A percentile compares a stretch with the other conserved stretches of the same genome.
Conservation (phyloP, 768 basidiomycete genomes). For the Daedalea quercina region DNA sequence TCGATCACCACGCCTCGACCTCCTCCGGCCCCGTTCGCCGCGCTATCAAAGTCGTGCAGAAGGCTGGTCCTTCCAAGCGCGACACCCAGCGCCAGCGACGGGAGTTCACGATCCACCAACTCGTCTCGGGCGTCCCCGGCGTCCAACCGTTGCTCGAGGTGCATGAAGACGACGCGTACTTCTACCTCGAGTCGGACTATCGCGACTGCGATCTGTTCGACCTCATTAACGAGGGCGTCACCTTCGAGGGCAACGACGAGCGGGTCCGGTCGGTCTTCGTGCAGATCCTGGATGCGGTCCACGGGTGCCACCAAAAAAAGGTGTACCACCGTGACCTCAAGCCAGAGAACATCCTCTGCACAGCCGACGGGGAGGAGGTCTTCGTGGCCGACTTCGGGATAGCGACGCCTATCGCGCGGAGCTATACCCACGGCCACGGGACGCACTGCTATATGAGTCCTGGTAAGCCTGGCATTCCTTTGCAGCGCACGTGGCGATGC, state of each 20-base stretch:
- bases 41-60: slow-evolving; percentile 17
- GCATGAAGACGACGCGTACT: slow-evolving; percentile 4
- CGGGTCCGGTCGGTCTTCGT: slow-evolving; percentile 40
- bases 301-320: slow-evolving; percentile 38
- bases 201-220: slow-evolving; percentile 35
- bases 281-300: slow-evolving; percentile 45
- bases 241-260: slow-evolving; percentile 35
- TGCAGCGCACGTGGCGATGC: not conserved
- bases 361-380: slow-evolving; percentile 31
- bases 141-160: slow-evolving; percentile 3
- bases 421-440: slow-evolving; percentile 16
- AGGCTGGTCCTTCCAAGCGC: slow-evolving; percentile 46
- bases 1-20: slow-evolving; percentile 6
- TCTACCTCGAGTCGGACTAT: slow-evolving; percentile 14
- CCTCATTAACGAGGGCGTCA: slow-evolving; percentile 29
- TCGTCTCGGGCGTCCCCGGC: slow-evolving; percentile 5
- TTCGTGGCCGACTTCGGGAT: slow-evolving; percentile 39
- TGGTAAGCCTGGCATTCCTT: slow-evolving; percentile 10
- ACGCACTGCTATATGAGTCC: slow-evolving; percentile 22
- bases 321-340: slow-evolving; percentile 53
- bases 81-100: slow-evolving; percentile 42
- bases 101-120: slow-evolving; percentile 4
- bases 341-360: slow-evolving; percentile 42
- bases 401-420: slow-evolving; percentile 12
- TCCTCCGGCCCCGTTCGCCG: slow-evolving; percentile 1